These are phyloP conservation scores for Leccinum olivaceopallidum DNA, from an alignment of 768 basidiomycete genomes.

Conservation along the genomic window DNA sequence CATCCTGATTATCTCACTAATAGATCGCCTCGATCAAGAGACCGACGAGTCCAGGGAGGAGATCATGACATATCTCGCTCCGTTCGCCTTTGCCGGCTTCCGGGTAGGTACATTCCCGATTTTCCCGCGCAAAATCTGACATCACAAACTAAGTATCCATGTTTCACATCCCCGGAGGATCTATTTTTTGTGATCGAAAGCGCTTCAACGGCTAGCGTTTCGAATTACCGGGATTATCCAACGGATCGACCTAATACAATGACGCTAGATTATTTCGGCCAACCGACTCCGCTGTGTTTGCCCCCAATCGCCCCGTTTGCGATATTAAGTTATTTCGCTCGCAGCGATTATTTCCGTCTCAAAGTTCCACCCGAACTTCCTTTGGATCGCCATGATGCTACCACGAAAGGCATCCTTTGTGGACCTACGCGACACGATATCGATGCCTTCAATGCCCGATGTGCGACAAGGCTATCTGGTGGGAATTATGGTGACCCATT, in stretches of 20 bases:
- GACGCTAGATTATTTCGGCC: constrained; percentile 46
- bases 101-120: constrained; percentile 38
- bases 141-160: constrained; percentile 32
- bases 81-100: constrained; percentile 51
- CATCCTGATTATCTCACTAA: background rate
- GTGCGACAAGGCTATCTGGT: constrained; percentile 40
- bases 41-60: constrained; percentile 32
- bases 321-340: constrained; percentile 47
- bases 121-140: constrained; percentile 11
- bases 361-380: constrained; percentile 43
- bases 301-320: constrained; percentile 50
- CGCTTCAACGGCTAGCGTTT: constrained; percentile 15
- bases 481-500: constrained; percentile 21
- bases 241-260: constrained; percentile 31
- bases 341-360: constrained; percentile 37
- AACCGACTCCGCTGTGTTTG: constrained; percentile 31
- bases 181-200: constrained; percentile 25
- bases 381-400: constrained; percentile 37
- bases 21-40: constrained; percentile 35
- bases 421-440: constrained; percentile 53
- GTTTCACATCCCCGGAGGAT: constrained; percentile 40
- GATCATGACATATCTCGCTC: constrained; percentile 39
- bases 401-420: constrained; percentile 22
- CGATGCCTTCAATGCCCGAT: constrained; percentile 42
- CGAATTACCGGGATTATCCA: constrained; percentile 30